Evolutionary conservation across 129 eudicot genomes (phyloP).

Genomic region (Pseudognaphalium luteoalbum): DNA sequence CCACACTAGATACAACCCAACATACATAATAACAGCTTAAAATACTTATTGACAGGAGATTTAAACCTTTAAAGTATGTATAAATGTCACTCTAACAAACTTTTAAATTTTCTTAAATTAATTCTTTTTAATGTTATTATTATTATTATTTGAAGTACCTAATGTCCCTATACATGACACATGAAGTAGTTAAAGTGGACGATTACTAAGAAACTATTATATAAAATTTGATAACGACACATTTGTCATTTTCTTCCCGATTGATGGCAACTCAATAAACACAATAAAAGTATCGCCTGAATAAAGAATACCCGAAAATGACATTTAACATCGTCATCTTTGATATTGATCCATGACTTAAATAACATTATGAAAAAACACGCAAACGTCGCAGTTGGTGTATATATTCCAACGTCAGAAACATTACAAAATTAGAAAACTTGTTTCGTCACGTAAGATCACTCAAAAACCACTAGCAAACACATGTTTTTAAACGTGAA

Average conservation of each 20-base stretch:
- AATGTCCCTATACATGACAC: constrained; percentile 21
- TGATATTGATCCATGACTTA: constrained; percentile 18
- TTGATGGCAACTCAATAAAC: constrained; percentile 1
- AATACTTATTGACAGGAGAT: no score
- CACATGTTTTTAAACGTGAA: background rate
- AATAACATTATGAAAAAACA: constrained; percentile 20
- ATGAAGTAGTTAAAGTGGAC: constrained; percentile 20
- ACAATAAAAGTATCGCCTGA: constrained; percentile 16
- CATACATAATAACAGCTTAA: background rate
- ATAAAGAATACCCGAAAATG: constrained; percentile 16
- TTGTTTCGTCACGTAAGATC: constrained; percentile 13
- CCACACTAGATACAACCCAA: background rate
- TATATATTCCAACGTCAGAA: constrained; percentile 18
- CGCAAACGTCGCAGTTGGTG: constrained; percentile 24
- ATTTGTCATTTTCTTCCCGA: constrained; percentile 21
- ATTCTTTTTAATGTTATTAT: background rate
- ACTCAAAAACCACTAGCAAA: background rate
- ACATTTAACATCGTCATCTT: constrained; percentile 20
- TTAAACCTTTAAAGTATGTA: no score
- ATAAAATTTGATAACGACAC: constrained; percentile 25
- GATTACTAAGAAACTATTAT: constrained; percentile 11
- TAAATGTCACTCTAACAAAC: background rate
- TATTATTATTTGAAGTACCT: background rate
- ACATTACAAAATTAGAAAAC: constrained; percentile 22
- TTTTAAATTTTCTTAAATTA: no score